A percentile compares a stretch with the other conserved stretches of the same genome.
Conservation (phyloP, 345 rosid genomes). For the Noccaea bulbosa region DNA sequence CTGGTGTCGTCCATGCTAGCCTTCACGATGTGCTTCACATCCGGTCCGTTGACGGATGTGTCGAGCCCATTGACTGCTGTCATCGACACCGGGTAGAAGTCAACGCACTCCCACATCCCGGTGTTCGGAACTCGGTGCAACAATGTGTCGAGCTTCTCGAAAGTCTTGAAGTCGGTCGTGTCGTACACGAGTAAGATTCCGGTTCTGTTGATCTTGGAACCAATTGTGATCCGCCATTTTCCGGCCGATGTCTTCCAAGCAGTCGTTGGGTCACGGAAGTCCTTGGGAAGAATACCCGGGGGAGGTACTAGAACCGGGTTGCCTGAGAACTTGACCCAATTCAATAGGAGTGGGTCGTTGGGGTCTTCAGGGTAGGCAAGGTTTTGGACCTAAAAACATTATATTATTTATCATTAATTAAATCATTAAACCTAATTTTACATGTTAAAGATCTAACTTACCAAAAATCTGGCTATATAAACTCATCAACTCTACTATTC, state of each 20-base stretch:
- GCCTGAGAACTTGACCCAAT: constrained; percentile 74
- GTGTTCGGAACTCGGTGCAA: constrained; percentile 80
- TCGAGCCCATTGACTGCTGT: constrained; percentile 63
- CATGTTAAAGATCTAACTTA: constrained; percentile 39
- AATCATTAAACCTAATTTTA: constrained; percentile 24
- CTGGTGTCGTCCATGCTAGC: constrained; percentile 88
- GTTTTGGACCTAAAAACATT: constrained; percentile 53
- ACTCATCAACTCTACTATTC: not conserved
- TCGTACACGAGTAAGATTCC: constrained; percentile 74
- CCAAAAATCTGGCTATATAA: constrained; percentile 30
- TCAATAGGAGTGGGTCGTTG: constrained; percentile 82
- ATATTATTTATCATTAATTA: not conserved
- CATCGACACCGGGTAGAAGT: constrained; percentile 78
- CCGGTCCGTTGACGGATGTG: constrained; percentile 66
- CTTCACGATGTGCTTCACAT: constrained; percentile 78
- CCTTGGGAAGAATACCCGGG: constrained; percentile 53
- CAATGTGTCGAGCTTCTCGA: constrained; percentile 47
- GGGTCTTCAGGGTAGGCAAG: constrained; percentile 81
- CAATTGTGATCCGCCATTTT: constrained; percentile 69
- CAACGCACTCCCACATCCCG: constrained; percentile 99
- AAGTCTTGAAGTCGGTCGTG: constrained; percentile 63
- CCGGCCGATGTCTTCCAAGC: constrained; percentile 75
- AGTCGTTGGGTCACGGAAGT: constrained; percentile 92
- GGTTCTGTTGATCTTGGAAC: constrained; percentile 60
- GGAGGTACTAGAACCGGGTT: constrained; percentile 88